These are phyloP conservation scores for Citrus reticulata DNA, from an alignment of 345 rosid species.

Conservation along the genomic window DNA sequence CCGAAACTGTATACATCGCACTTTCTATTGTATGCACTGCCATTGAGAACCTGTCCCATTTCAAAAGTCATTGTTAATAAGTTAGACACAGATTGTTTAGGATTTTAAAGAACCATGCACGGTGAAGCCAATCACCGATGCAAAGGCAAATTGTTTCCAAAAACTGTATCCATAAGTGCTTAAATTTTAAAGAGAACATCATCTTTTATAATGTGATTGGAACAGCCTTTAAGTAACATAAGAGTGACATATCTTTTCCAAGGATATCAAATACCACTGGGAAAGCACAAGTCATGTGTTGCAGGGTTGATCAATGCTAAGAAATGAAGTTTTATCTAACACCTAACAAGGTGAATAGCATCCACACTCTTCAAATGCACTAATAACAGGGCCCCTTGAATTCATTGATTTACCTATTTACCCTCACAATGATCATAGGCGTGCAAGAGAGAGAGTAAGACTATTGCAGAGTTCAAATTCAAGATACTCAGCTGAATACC, in stretches of 20 bases:
- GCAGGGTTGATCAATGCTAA: background rate
- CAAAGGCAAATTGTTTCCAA: background rate
- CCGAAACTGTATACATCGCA: slow-evolving; percentile 98
- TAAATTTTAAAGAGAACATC: background rate
- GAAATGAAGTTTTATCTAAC: background rate
- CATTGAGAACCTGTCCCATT: slow-evolving; percentile 71
- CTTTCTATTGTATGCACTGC: slow-evolving; percentile 85
- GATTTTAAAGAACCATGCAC: background rate
- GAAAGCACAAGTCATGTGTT: background rate
- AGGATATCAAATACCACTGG: background rate
- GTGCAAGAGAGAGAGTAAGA: background rate
- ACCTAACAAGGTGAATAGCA: background rate
- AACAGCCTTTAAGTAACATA: background rate
- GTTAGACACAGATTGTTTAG: background rate
- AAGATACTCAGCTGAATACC: slow-evolving; percentile 33
- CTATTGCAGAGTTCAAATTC: background rate
- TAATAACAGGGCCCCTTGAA: background rate
- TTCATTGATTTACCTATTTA: background rate
- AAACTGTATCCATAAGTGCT: background rate
- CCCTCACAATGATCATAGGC: background rate
- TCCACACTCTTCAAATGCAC: background rate
- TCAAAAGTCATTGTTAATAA: background rate
- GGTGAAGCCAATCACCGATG: background rate
- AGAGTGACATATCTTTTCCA: background rate
- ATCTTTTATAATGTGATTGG: too few species aligned